A percentile compares a stretch with the other conserved stretches of the same genome.
Evolutionary conservation across 805 yeast species (phyloP).

Genomic region (Candida ovalis): DNA sequence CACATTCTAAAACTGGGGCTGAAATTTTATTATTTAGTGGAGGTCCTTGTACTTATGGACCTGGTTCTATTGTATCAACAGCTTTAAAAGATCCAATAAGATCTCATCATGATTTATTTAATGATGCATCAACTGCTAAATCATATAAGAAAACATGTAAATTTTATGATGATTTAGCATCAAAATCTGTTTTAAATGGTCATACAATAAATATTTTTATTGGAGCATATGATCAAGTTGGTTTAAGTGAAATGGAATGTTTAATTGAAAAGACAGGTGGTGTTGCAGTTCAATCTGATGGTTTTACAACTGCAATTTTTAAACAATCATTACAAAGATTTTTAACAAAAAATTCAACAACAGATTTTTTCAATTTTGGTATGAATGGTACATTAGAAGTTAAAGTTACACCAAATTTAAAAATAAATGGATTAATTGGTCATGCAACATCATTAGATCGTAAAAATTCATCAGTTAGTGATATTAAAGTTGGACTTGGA

Average conservation of each 20-base stretch:
- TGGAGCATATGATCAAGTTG: slow-evolving; percentile 69
- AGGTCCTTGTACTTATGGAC: slow-evolving; percentile 65
- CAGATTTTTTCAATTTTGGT: slow-evolving; percentile 46
- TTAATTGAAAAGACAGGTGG: slow-evolving; percentile 61
- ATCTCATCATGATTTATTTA: slow-evolving; percentile 59
- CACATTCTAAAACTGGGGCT: slow-evolving; percentile 48
- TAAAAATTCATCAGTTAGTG: slow-evolving; percentile 33
- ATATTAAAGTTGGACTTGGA: slow-evolving; percentile 41
- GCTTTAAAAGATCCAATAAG: slow-evolving; percentile 58
- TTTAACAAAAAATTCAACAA: slow-evolving; percentile 34
- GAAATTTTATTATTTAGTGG: slow-evolving; percentile 53
- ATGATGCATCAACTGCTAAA: slow-evolving; percentile 36
- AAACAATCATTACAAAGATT: slow-evolving; percentile 59
- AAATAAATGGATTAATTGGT: slow-evolving; percentile 58
- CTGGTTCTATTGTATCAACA: slow-evolving; percentile 57
- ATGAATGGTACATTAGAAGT: slow-evolving; percentile 59
- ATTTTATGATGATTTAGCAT: slow-evolving; percentile 49
- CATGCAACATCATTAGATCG: slow-evolving; percentile 49
- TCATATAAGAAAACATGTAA: slow-evolving; percentile 41
- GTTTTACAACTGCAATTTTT: slow-evolving; percentile 64
- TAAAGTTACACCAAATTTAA: slow-evolving; percentile 45
- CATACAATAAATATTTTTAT: slow-evolving; percentile 54
- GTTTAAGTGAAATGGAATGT: slow-evolving; percentile 62
- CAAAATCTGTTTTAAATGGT: slow-evolving; percentile 44
- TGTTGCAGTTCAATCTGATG: slow-evolving; percentile 56